Conservation (phyloP, 1,139 yeast genomes). For the Geotrichum carabidarum region DNA sequence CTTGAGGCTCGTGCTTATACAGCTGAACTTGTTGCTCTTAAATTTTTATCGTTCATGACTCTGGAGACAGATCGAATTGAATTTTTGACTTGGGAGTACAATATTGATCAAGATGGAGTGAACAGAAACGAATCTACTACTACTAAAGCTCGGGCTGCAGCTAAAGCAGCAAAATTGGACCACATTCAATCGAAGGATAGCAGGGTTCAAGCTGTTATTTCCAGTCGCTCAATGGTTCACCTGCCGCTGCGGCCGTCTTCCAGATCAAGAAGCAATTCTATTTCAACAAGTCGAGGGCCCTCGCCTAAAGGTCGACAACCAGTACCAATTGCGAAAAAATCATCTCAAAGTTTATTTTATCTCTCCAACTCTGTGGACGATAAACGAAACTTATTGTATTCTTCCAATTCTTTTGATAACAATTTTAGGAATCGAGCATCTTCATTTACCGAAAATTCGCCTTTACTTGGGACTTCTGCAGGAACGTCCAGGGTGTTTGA, state of each 20-base stretch:
- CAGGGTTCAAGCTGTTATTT: neutral
- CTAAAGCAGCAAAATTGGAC: neutral
- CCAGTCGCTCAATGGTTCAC: conserved; percentile 1
- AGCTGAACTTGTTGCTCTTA: conserved; percentile 32
- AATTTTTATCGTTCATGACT: conserved; percentile 29
- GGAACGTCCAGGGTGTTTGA: neutral
- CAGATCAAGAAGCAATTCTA: neutral
- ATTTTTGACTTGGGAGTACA: conserved; percentile 30
- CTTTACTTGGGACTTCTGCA: conserved; percentile 10
- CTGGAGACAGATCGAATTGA: conserved; percentile 29
- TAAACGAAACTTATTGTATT: neutral
- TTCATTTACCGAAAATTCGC: conserved; percentile 11
- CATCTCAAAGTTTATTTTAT: neutral
- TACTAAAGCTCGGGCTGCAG: neutral
- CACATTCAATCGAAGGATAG: neutral
- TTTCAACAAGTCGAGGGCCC: neutral
- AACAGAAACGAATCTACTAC: neutral
- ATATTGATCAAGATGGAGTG: conserved; percentile 1
- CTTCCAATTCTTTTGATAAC: conserved; percentile 1
- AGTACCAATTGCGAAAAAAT: neutral
- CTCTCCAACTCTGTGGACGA: neutral
- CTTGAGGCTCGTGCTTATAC: conserved; percentile 33
- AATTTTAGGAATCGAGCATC: neutral
- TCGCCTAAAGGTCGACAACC: conserved; percentile 1
- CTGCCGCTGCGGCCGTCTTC: neutral